Base-by-base conservation (phyloP, 306 rosid species). In the Trifolium repens region DNA sequence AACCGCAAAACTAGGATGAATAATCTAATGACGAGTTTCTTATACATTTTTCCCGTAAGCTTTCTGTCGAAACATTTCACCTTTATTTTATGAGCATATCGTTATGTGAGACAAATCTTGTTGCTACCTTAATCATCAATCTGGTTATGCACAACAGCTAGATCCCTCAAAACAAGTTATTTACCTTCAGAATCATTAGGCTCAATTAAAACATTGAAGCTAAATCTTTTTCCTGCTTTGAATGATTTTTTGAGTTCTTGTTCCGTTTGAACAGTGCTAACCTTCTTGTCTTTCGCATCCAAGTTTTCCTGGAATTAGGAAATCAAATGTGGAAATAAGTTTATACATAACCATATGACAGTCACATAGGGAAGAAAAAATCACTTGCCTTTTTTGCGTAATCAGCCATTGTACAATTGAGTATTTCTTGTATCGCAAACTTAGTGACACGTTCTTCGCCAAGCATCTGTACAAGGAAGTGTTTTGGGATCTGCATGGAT, bases 391-490 rank as follows among this genome's bases (percentile, higher is more conserved):
- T 82, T 85, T 67, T 81, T 16, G 74, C 90, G 60, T 87, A 93
- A 75, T 89, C 91, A 80, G 87, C 91, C 92, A 91, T 83, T 52
- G 92, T 77, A 67, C 89, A 88, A 74, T 84, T 93, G 39, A 93
- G 84, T 61, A 93, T 87, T 82, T 93, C 98, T 77, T 93, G 96
- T 68, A 93, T 86, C 58, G 82, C 87, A 79, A 91, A 93, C 77
- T 80, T 88, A 1, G 83, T 88, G 63, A 93, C 97, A 9, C 92
- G 85, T 42, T 93, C 91, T 76, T 91, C 82, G 63, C 98, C 98
- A 64, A 89, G 86, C 58, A 85, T 80, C 61, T 88, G 87, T 76
- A 89, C 39, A 62, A 93, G 92, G 83, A 89, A 93, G 86, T 83
- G 74, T 62, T 81, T 85, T 5, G 98, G 97, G 34, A 93, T 91